These are phyloP conservation scores for Teunomyces panamensis DNA, from an alignment of 805 yeast species.

Conservation along the genomic window DNA sequence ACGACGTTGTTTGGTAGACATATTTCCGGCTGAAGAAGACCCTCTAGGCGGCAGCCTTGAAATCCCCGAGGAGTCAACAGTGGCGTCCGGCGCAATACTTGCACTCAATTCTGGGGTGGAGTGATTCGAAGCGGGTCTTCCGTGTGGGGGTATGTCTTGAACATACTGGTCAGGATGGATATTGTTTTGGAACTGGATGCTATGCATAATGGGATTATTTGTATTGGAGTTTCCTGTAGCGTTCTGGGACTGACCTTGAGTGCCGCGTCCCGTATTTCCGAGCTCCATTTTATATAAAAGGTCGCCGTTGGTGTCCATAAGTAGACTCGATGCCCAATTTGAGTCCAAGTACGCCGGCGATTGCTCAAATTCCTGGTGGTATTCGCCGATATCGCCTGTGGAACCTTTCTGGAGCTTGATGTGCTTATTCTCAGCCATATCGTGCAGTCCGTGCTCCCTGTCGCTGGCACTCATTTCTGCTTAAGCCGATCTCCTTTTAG, in stretches of 20 bases:
- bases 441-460: constrained; percentile 1
- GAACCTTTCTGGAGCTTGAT: constrained; percentile 5
- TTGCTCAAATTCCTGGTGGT: constrained; percentile 6
- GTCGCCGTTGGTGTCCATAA: constrained; percentile 31
- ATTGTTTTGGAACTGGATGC: constrained; percentile 30
- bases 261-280: constrained; percentile 2
- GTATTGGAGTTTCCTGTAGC: background rate
- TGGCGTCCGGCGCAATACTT: constrained; percentile 1
- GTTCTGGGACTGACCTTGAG: background rate
- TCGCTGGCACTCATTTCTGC: constrained; percentile 1
- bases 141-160: background rate
- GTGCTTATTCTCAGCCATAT: background rate
- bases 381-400: constrained; percentile 4
- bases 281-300: constrained; percentile 34
- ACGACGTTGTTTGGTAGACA: constrained; percentile 40
- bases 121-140: background rate
- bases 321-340: constrained; percentile 33
- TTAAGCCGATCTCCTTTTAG: background rate
- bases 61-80: background rate
- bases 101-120: background rate
- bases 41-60: background rate
- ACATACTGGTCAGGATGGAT: constrained; percentile 14
- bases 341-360: constrained; percentile 17
- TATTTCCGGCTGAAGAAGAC: background rate
- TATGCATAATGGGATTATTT: constrained; percentile 25